These are phyloP conservation scores for Beauveria sp. DNA, from an alignment of 2,329 filamentous ascomycete genomes.

Conservation along the genomic window DNA sequence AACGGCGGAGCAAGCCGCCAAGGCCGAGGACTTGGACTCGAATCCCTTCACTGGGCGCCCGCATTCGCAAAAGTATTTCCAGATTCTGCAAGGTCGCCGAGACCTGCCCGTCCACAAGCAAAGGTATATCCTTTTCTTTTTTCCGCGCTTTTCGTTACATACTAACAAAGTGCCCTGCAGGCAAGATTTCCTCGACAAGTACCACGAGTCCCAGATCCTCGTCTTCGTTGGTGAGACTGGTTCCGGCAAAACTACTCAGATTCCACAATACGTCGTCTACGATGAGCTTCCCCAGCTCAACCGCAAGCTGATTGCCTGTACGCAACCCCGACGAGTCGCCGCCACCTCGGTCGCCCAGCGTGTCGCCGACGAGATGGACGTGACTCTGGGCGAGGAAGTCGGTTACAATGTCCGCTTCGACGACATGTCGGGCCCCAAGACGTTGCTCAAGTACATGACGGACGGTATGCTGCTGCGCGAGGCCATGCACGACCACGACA, in stretches of 20 bases:
- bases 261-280: conserved; percentile 95
- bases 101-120: conserved; percentile 89
- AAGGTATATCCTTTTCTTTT: conserved; percentile 43
- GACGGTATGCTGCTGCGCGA: conserved; percentile 97
- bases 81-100: conserved; percentile 75
- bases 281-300: conserved; percentile 86
- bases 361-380: conserved; percentile 95
- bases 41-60: conserved; percentile 79
- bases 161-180: conserved; percentile 30
- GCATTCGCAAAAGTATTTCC: conserved; percentile 80
- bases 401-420: conserved; percentile 99
- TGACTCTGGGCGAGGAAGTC: conserved; percentile 85
- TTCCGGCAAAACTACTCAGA: conserved; percentile 98
- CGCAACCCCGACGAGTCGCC: conserved; percentile 92
- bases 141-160: background rate
- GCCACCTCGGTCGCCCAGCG: conserved; percentile 98
- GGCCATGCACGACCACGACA: conserved; percentile 89
- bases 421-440: conserved; percentile 82
- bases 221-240: conserved; percentile 99
- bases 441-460: conserved; percentile 98
- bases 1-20: conserved; percentile 64
- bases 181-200: conserved; percentile 87
- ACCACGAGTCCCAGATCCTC: conserved; percentile 89
- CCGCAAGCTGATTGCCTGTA: conserved; percentile 90
- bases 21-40: conserved; percentile 68